These are phyloP conservation scores for Phaeotremella skinneri DNA, from an alignment of 768 basidiomycete species.

Conservation along the genomic window DNA sequence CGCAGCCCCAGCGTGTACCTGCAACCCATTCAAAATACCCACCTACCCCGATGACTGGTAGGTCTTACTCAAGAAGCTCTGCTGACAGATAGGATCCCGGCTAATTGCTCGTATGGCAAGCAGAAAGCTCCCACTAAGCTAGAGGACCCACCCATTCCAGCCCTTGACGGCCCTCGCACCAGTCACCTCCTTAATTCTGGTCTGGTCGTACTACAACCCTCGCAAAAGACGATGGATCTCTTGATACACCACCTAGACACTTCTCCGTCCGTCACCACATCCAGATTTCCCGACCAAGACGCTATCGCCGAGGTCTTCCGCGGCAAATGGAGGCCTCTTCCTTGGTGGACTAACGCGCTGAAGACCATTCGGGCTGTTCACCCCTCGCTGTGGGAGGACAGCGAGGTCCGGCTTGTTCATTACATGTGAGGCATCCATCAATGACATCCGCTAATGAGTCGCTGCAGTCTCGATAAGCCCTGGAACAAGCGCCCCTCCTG, in stretches of 20 bases:
- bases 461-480: conserved; percentile 49
- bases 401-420: conserved; percentile 68
- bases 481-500: conserved; percentile 37
- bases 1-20: conserved; percentile 85
- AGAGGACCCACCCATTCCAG: conserved; percentile 56
- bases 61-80: conserved; percentile 22
- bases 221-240: conserved; percentile 57
- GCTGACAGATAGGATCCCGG: conserved; percentile 67
- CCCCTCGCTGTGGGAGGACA: conserved; percentile 73
- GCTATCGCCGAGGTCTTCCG: conserved; percentile 75
- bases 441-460: conserved; percentile 6
- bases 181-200: conserved; percentile 86
- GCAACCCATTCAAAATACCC: conserved; percentile 78
- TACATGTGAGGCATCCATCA: conserved; percentile 46
- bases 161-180: conserved; percentile 62
- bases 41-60: conserved; percentile 91
- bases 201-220: conserved; percentile 77
- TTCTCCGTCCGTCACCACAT: conserved; percentile 59
- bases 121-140: conserved; percentile 47
- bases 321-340: conserved; percentile 53
- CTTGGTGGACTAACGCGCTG: conserved; percentile 66
- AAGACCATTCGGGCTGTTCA: conserved; percentile 75
- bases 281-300: conserved; percentile 90
- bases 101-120: conserved; percentile 76
- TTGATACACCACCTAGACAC: conserved; percentile 63